Percentiles rank a stretch among this genome's conserved stretches.
These are phyloP conservation scores for Spinellus fusiger DNA, from an alignment of 192 early-diverging fungal genomes.

Conservation along the genomic window DNA sequence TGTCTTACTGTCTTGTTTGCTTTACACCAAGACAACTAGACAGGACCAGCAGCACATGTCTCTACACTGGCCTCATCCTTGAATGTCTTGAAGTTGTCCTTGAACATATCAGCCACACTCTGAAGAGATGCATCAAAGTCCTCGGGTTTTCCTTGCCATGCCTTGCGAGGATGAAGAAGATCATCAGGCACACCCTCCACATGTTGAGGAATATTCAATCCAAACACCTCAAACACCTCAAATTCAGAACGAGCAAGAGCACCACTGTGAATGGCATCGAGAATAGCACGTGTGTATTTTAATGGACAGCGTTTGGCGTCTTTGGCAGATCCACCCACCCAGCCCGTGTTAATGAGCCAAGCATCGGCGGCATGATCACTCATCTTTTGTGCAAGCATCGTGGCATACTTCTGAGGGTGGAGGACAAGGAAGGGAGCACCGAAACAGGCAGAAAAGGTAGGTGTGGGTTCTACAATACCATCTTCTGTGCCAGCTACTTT, in stretches of 20 bases:
- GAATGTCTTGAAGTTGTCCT: constrained; percentile 84
- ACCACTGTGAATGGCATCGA: constrained; percentile 92
- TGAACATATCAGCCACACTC: constrained; percentile 79
- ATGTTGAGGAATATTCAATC: constrained; percentile 78
- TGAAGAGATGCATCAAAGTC: constrained; percentile 59
- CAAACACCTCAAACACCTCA: constrained; percentile 81
- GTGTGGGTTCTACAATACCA: constrained; percentile 81
- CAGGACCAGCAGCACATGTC: constrained; percentile 67
- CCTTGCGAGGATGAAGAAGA: constrained; percentile 77
- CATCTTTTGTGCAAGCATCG: constrained; percentile 95
- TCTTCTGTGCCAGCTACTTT: constrained; percentile 97
- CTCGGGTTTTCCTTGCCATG: constrained; percentile 73
- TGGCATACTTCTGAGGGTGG: constrained; percentile 91
- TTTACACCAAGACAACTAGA: neutral
- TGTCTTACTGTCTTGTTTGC: neutral
- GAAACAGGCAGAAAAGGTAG: constrained; percentile 90
- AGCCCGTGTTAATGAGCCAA: constrained; percentile 95
- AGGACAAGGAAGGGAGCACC: constrained; percentile 95
- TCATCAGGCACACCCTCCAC: constrained; percentile 71
- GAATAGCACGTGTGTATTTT: constrained; percentile 94
- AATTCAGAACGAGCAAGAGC: constrained; percentile 83
- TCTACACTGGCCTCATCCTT: constrained; percentile 68
- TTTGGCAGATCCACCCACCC: constrained; percentile 71
- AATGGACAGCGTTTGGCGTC: constrained; percentile 73
- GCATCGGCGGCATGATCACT: constrained; percentile 73